A percentile compares a stretch with the other conserved stretches of the same genome.
phyloP scores from a whole-genome alignment of 345 rosid species.

The Populus pruinosa region DNA sequence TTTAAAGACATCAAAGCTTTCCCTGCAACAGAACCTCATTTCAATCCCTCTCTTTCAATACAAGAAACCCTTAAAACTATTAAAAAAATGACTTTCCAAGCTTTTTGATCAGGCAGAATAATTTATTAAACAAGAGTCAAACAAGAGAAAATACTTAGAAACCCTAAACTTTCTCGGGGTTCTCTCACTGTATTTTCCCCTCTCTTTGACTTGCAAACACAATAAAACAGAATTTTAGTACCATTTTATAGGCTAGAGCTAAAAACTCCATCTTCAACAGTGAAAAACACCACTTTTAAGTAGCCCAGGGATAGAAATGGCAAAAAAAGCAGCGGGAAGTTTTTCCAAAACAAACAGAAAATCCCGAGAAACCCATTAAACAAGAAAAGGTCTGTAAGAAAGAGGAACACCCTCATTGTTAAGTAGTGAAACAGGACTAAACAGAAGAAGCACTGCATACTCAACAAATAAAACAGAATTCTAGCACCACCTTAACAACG shows the following conservation, averaged over 20 bases:
- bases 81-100: neutral
- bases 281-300: neutral
- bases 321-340: neutral
- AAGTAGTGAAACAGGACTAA: no score
- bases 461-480: no score
- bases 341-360: neutral
- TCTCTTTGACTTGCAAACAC: neutral
- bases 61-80: neutral
- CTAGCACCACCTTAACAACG: no score
- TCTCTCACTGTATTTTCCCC: neutral
- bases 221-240: neutral
- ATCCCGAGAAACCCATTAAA: no score
- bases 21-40: constrained; percentile 37
- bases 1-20: constrained; percentile 71
- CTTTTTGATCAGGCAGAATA: neutral
- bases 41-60: neutral
- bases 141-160: neutral
- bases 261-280: no score
- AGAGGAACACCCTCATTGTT: no score
- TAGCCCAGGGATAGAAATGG: neutral
- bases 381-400: no score
- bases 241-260: neutral
- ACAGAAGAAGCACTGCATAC: no score
- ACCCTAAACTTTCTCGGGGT: neutral
- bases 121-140: neutral